Conservation (phyloP, 441 rosid species). For the Eutrema salsugineum region DNA sequence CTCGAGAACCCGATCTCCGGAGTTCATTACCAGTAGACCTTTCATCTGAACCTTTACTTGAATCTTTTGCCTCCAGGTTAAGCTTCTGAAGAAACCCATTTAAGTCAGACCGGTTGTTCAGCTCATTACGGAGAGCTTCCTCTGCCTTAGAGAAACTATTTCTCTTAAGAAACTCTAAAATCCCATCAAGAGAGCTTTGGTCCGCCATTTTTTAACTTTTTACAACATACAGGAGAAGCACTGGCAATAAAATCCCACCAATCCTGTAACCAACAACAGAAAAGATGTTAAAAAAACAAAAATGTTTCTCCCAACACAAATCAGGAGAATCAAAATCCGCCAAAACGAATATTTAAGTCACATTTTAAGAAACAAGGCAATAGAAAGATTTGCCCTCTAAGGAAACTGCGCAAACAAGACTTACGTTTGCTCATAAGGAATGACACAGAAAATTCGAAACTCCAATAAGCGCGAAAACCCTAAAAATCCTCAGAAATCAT, state of each 20-base stretch:
- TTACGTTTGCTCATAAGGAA: conserved; percentile 26
- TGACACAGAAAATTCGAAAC: conserved; percentile 8
- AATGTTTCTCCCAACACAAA: neutral
- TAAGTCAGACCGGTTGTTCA: conserved; percentile 61
- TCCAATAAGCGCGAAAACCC: neutral
- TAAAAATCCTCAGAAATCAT: conserved; percentile 12
- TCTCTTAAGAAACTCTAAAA: conserved; percentile 73
- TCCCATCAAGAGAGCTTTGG: conserved; percentile 60
- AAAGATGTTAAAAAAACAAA: too few relatives aligned
- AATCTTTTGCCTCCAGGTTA: conserved; percentile 49
- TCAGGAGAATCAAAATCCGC: neutral
- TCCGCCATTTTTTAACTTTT: conserved; percentile 56
- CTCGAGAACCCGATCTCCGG: conserved; percentile 39
- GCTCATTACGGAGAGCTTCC: conserved; percentile 90
- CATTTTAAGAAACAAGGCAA: conserved; percentile 15
- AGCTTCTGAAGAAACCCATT: conserved; percentile 73
- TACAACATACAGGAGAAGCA: conserved; percentile 17
- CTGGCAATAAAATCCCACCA: conserved; percentile 26
- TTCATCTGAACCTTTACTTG: conserved; percentile 36
- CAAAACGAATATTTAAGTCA: neutral
- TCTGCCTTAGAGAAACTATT: conserved; percentile 87
- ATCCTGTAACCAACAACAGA: conserved; percentile 34
- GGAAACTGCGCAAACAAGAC: neutral
- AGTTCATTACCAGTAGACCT: conserved; percentile 36
- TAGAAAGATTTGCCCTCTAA: neutral